Evolutionary conservation across 257 asterid species (phyloP), one percentile per base, ranked within the genome.

Genomic region (Solanum megistacrolobum): DNA sequence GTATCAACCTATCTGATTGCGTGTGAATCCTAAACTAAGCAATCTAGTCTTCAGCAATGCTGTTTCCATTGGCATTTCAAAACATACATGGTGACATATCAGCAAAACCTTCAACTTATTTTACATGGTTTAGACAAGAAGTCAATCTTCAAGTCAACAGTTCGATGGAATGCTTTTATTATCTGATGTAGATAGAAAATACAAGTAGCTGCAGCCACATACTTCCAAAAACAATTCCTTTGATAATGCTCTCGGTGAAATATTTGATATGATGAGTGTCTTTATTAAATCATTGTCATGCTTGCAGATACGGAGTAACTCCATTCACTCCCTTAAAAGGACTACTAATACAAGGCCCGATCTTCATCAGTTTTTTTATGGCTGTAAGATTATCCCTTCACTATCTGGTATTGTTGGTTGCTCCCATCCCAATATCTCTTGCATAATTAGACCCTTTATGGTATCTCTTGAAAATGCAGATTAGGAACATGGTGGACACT

Each of bases 281-380:
- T 48, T 82, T 82, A 82, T 82, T 16, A 82, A 29, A 82, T 82
- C 69, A 81, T 18, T 81, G 12, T 48, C 86, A 48, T 82, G 16
- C 69, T 93, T 92, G 91, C 98, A 97, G 99, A 85, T 87, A 95
- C 88, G 97, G 98, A 69, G 99, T 97, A 87, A 88, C 96, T 74
- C 97, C 98, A 60, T 94, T 93, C 86, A 93, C 99, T 87, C 98
- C 99, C 83, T 35, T 96, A 85, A 95, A 90, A 90, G 99, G 99
- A 89, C 69, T 97, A 87, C 83, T 97, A n/a, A 89, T 95, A 87
- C 93, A 96, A 87, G 99, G 93, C 73, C 99, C 99, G 65, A 31
- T 97, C 87, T 96, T 97, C 83, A 87, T 94, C 93, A 87, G 95
- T 88, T 94, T 97, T 89, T 97, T 96, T 92, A 90, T 97, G 87